Evolutionary conservation across 257 asterid species (phyloP), one percentile per base, ranked within the genome.

Genomic region (Capsicum baccatum): DNA sequence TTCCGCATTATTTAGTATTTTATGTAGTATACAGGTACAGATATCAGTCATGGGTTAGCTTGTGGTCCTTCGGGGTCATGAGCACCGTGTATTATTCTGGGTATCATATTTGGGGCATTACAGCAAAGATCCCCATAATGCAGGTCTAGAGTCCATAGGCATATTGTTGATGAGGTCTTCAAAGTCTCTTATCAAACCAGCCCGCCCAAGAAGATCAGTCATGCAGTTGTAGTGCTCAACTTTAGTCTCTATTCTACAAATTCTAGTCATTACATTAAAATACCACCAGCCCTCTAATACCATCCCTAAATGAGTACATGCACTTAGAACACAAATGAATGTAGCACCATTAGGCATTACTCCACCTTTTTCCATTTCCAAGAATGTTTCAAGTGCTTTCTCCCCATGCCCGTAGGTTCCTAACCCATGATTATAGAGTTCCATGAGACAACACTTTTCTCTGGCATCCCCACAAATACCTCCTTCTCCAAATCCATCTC

Each of bases 351-450:
- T 88, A 83, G 92, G 92, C 84, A 48, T 79, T 74, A 81, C 47
- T 69, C 90, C 89, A 37, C 79, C 58, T 82, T 13, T 80, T 84
- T 73, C 87, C 89, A 89, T 86, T 85, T 87, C 85, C 47, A 86
- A 74, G 80, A 87, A 86, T 66, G 84, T 84, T 81, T 84, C 90
- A 80, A 89, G 87, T 57, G 90, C 89, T 86, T 80, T 84, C 84
- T 84, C 84, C 6, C 89, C 89, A 5, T 83, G 81, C 14, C 92
- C 92, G 55, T 84, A 83, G 54, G 55, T 83, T 33, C 90, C 92
- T 87, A 87, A 10, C 88, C 92, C 85, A 64, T 88, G n/a, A 89
- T 87, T 87, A 89, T 79, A 54, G 92, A 87, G 82, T 89, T 89
- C 90, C 92, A 89, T 6, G 92, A 73, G 7, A 89, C 89, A 21